Percentiles rank a stretch among this genome's conserved stretches.
These are phyloP conservation scores for Ogataea populi-albae DNA, from an alignment of 805 yeast species.

Conservation along the genomic window DNA sequence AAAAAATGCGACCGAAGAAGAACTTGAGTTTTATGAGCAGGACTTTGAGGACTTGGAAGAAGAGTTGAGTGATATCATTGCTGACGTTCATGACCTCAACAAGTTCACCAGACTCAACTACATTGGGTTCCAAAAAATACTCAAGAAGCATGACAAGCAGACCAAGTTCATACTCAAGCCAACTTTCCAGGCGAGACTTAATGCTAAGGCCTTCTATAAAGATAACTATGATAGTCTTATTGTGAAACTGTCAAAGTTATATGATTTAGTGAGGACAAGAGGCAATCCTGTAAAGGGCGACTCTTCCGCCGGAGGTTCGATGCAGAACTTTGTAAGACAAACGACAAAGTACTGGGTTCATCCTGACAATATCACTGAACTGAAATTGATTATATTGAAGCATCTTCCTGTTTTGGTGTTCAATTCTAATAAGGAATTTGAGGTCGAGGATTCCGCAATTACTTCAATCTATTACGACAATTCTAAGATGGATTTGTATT, in stretches of 20 bases:
- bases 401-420: constrained; percentile 96
- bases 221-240: constrained; percentile 89
- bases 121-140: constrained; percentile 94
- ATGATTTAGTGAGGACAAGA: constrained; percentile 91
- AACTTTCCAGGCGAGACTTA: constrained; percentile 87
- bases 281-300: constrained; percentile 96
- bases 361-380: constrained; percentile 95
- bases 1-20: constrained; percentile 37
- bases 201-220: constrained; percentile 92
- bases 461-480: constrained; percentile 96
- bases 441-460: constrained; percentile 90
- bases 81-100: constrained; percentile 95
- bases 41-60: constrained; percentile 74
- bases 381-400: constrained; percentile 86
- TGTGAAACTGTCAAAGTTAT: constrained; percentile 82
- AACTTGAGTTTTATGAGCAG: constrained; percentile 44
- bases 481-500: constrained; percentile 81
- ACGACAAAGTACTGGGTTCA: constrained; percentile 99
- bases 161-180: constrained; percentile 82
- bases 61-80: constrained; percentile 81
- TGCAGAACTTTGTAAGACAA: constrained; percentile 97
- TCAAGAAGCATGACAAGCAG: constrained; percentile 93
- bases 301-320: constrained; percentile 96
- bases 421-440: constrained; percentile 94
- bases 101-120: constrained; percentile 91